Percentiles rank a stretch among this genome's conserved stretches.
Evolutionary conservation across 306 rosid genomes (phyloP).

Genomic region (Vicia faba): DNA sequence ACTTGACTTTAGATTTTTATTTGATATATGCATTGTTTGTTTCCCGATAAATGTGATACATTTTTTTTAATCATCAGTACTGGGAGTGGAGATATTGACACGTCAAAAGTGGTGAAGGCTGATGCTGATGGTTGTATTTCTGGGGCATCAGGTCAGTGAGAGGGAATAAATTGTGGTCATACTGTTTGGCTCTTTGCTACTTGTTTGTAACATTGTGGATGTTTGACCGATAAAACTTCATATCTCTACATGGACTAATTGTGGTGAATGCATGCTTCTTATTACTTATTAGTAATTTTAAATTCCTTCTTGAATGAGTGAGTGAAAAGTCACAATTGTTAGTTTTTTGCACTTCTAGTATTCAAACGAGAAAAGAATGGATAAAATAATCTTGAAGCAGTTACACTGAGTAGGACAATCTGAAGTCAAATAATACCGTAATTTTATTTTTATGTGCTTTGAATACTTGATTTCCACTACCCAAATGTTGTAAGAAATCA

Average conservation of each 20-base stretch:
- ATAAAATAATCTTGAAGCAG: constrained; percentile 22
- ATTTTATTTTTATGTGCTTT: background rate
- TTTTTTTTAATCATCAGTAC: constrained; percentile 51
- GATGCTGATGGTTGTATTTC: constrained; percentile 67
- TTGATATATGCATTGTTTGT: background rate
- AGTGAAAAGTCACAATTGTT: constrained; percentile 23
- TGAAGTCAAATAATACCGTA: constrained; percentile 34
- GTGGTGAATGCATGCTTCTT: constrained; percentile 30
- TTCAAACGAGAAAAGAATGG: constrained; percentile 20
- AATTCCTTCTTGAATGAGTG: constrained; percentile 26
- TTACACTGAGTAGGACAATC: constrained; percentile 23
- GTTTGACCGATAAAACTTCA: constrained; percentile 25
- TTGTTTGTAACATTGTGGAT: background rate
- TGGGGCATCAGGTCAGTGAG: constrained; percentile 84
- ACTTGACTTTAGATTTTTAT: constrained; percentile 18
- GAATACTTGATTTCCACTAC: constrained; percentile 30
- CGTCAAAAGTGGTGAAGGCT: constrained; percentile 85
- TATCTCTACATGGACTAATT: constrained; percentile 19
- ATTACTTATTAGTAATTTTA: constrained; percentile 25
- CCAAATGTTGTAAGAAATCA: constrained; percentile 9
- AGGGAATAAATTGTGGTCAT: constrained; percentile 13
- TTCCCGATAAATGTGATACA: constrained; percentile 30
- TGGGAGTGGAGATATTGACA: constrained; percentile 95
- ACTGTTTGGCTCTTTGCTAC: constrained; percentile 17
- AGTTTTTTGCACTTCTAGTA: constrained; percentile 23